phyloP scores from a whole-genome alignment of 768 basidiomycete genomes.

The Amanita subjunquillea region DNA sequence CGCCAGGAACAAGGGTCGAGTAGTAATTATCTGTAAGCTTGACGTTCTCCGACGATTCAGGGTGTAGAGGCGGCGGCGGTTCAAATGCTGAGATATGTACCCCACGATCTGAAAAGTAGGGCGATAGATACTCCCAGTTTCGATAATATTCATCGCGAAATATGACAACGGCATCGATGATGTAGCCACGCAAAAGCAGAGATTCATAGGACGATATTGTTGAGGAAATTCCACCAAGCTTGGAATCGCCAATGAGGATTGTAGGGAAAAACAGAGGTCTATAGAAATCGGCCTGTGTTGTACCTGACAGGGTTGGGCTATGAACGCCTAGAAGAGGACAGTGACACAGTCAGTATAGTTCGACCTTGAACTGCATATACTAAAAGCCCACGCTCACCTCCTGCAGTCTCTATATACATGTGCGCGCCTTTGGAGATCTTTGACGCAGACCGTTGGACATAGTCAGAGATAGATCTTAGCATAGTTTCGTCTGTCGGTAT shows the following conservation, averaged over 20 bases:
- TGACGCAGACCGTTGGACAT: constrained; percentile 47
- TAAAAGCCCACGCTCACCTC: constrained; percentile 51
- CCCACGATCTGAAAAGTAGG: constrained; percentile 72
- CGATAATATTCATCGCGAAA: constrained; percentile 83
- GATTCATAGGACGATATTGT: constrained; percentile 94
- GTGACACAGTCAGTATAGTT: constrained; percentile 1
- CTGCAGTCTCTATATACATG: constrained; percentile 90
- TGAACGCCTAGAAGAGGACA: constrained; percentile 52
- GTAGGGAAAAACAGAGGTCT: constrained; percentile 83
- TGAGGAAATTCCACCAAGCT: constrained; percentile 85
- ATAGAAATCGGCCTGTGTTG: constrained; percentile 78
- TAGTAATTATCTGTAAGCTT: constrained; percentile 66
- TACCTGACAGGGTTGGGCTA: constrained; percentile 76
- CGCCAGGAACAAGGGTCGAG: constrained; percentile 27
- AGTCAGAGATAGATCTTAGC: constrained; percentile 48
- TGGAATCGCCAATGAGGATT: constrained; percentile 78
- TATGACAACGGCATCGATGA: constrained; percentile 73
- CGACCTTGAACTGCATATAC: too few species aligned
- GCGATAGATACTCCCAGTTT: constrained; percentile 72
- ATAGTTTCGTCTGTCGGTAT: constrained; percentile 60
- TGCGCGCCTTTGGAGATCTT: constrained; percentile 25
- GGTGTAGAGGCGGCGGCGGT: constrained; percentile 44
- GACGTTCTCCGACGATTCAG: constrained; percentile 35
- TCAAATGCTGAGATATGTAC: constrained; percentile 43
- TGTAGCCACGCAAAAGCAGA: constrained; percentile 81